Evolutionary conservation across 768 basidiomycete species (phyloP), one percentile per base, ranked within the genome.

Genomic region (Lactarius tabidus): DNA sequence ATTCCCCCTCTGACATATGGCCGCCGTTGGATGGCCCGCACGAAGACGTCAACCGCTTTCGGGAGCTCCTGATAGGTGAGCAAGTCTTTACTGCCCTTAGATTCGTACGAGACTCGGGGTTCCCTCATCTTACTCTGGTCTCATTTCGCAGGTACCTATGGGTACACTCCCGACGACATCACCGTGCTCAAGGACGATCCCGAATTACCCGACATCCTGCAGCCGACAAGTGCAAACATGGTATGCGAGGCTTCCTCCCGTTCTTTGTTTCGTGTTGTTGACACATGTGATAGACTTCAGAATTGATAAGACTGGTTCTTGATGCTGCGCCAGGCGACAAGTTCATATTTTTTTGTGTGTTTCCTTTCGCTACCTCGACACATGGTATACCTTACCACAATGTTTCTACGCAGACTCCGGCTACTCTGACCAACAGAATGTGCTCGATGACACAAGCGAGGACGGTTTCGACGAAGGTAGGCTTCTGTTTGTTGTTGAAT

Each of bases 331-430:
- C 67, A 3, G 73, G 70, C 23, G 74, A 75, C 54, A 64, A 29
- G 28, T 68, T 72, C 17, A 65, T 59, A 15, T 73, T 74, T 31
- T 61, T 72, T 29, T 75, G 74, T 75, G 41, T 12, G 73, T 60
- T n/a, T 18, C 41, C 29, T 20, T 5, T n/a, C n/a, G n/a, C n/a
- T 20, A 12, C 17, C 41, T 20, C 29, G 6, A 33, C 20, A 12
- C 6, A 3, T 9, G 26, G 7, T 17, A 10, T 20, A 6, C 5
- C 36, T 61, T n/a, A 57, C 10, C 35, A 33, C 8, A n/a, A n/a
- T n/a, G n/a, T n/a, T n/a, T n/a, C 39, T 8, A n/a, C 35, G 15
- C 33, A 74, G 73, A 67, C 33, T 69, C 71, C 4, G 73, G 73
- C 1, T 71, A 74, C 35, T 69, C 71, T 1, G 70, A 67, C 17